Evolutionary conservation across 345 rosid species (phyloP), one percentile per base, ranked within the genome.

Genomic region (Dipteronia sinensis): DNA sequence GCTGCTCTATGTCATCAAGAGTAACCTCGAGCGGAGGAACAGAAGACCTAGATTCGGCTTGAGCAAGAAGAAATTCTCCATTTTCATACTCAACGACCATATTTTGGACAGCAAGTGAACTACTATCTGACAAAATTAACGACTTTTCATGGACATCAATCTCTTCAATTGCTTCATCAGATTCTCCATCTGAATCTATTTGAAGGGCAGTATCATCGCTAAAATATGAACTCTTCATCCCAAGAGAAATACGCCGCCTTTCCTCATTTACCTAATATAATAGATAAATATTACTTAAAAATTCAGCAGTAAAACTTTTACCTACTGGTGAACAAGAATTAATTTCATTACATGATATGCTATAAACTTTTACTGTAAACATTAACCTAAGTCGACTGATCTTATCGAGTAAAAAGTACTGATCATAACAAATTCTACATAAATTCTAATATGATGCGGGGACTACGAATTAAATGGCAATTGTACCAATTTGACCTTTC

Each of bases 11-110:
- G 69, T 92, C 97, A 74, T 87, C 95, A 70, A 92, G 90, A 82
- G 81, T 80, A 80, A 96, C 98, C 82, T 94, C 97, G 72, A 92
- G 95, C 0, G 97, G 89, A 86, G 90, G 95, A 85, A 96, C 72
- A 20, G 83, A 89, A 80, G 91, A 97, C 87, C 99, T 93, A 51
- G 88, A 89, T 73, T 90, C 93, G 67, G 86, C 82, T 75, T 86
- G 89, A 23, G 91, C 83, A 85, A 91, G 81, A 74, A 83, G 67
- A 77, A 66, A 71, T 65, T 85, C 87, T 76, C 82, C 87, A 80
- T 66, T 82, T 70, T 77, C 90, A 83, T 38, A 83, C 76, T 79
- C 91, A 56, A 67, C 40, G 29, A 80, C 83, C 82, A 82, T 62
- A 67, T 76, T 77, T 27, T 83, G 82, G 63, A 44, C 71, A 58